Conservation (phyloP, 1,284 basidiomycete genomes). For the Anthracocystis panici-leucophaei region DNA sequence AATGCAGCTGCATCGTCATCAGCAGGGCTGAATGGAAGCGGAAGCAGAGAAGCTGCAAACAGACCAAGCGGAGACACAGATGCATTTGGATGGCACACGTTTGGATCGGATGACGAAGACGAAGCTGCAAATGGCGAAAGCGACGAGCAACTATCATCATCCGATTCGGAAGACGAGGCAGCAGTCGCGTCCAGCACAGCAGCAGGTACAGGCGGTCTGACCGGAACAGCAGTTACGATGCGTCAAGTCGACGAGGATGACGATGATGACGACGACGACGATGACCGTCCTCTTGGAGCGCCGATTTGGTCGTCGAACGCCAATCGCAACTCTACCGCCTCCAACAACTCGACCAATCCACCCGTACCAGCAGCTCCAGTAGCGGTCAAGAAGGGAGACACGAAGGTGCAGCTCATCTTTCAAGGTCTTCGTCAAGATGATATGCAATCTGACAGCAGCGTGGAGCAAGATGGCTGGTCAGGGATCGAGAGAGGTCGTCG, state of each 20-base stretch:
- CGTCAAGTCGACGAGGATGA: constrained; percentile 45
- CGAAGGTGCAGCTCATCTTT: constrained; percentile 39
- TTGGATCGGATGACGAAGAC: constrained; percentile 31
- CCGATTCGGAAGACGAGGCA: constrained; percentile 27
- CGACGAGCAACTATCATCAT: constrained; percentile 15
- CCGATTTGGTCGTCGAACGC: constrained; percentile 21
- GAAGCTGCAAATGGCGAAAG: constrained; percentile 6
- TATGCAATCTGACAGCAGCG: not conserved
- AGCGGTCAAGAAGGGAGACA: constrained; percentile 25
- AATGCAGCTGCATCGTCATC: not conserved
- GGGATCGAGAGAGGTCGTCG: constrained; percentile 46
- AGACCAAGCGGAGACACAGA: not conserved
- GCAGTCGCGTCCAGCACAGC: not conserved
- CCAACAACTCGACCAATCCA: constrained; percentile 1
- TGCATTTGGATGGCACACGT: constrained; percentile 35
- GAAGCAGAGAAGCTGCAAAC: not conserved
- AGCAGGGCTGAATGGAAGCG: not conserved
- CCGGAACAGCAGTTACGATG: constrained; percentile 40
- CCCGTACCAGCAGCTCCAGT: not conserved
- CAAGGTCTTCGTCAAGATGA: constrained; percentile 36
- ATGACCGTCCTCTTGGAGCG: constrained; percentile 46
- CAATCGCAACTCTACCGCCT: constrained; percentile 7
- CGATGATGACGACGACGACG: constrained; percentile 51
- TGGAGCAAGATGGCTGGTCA: constrained; percentile 28
- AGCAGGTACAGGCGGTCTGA: constrained; percentile 6